A percentile compares a stretch with the other conserved stretches of the same genome.
These are phyloP conservation scores for Zalaria obscura DNA, from an alignment of 2,329 filamentous ascomycete genomes.

Conservation along the genomic window DNA sequence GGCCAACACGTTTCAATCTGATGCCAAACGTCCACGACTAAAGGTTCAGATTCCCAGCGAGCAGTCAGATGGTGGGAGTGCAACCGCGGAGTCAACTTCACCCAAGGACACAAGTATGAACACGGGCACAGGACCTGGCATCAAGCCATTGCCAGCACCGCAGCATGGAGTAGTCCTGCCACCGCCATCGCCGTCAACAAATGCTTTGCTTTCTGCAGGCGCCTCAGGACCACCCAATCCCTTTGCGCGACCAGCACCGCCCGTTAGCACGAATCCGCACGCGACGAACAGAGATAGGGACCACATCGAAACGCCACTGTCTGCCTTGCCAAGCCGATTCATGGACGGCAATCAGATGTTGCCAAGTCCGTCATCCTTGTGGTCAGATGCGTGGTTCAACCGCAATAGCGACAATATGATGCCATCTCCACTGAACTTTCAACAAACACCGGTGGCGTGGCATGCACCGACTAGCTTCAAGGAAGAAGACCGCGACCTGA, in stretches of 20 bases:
- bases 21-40: conserved; percentile 63
- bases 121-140: conserved; percentile 9
- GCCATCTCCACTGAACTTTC: conserved; percentile 84
- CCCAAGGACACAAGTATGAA: conserved; percentile 48
- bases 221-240: conserved; percentile 89
- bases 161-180: conserved; percentile 63
- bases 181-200: conserved; percentile 81
- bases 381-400: conserved; percentile 50
- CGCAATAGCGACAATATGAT: conserved; percentile 66
- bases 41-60: conserved; percentile 94
- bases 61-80: conserved; percentile 63
- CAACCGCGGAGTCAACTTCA: conserved; percentile 52
- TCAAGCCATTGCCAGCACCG: conserved; percentile 1
- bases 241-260: conserved; percentile 75
- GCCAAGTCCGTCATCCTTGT: conserved; percentile 84
- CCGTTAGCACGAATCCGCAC: conserved; percentile 39
- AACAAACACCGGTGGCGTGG: conserved; percentile 57
- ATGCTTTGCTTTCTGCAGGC: conserved; percentile 74
- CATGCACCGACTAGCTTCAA: conserved; percentile 13
- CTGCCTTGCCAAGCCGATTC: conserved; percentile 81
- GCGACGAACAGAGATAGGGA: conserved; percentile 22
- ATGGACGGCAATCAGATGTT: conserved; percentile 67
- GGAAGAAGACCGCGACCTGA: conserved; percentile 18
- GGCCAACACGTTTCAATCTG: conserved; percentile 58
- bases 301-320: conserved; percentile 70